Evolutionary conservation across 192 early-diverging fungal genomes (phyloP).

Genomic region (Gryganskiella cystojenkinii): DNA sequence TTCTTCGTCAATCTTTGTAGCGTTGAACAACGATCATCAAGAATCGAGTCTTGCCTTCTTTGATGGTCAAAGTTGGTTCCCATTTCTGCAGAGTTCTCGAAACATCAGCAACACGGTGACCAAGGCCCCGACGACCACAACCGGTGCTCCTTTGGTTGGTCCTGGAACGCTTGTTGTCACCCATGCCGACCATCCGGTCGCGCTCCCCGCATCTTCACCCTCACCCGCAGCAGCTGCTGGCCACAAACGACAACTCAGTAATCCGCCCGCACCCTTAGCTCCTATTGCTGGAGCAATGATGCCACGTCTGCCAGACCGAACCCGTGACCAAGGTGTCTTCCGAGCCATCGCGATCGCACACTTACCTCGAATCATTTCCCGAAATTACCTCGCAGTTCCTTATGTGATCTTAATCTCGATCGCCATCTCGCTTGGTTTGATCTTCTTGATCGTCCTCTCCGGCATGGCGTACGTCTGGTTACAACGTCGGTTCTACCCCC

Average conservation of each 20-base stretch:
- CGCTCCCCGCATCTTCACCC: background rate
- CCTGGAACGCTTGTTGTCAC: background rate
- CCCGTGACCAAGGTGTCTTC: slow-evolving; percentile 42
- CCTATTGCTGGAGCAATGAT: background rate
- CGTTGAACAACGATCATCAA: slow-evolving; percentile 20
- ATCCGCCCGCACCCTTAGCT: background rate
- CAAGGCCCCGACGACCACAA: too few species aligned
- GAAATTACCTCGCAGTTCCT: slow-evolving; percentile 57
- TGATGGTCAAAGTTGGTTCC: slow-evolving; percentile 61
- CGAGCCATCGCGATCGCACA: slow-evolving; percentile 43
- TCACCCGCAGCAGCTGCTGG: background rate
- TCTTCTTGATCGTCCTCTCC: slow-evolving; percentile 68
- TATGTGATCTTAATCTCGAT: slow-evolving; percentile 77
- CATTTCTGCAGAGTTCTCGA: slow-evolving; percentile 50
- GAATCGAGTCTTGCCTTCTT: slow-evolving; percentile 57
- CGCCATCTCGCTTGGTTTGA: slow-evolving; percentile 72
- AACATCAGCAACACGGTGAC: slow-evolving; percentile 20
- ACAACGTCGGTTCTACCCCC: slow-evolving; percentile 1
- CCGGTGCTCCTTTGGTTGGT: background rate
- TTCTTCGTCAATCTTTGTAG: background rate
- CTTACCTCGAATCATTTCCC: slow-evolving; percentile 27
- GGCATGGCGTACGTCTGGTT: slow-evolving; percentile 63
- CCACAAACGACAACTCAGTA: background rate
- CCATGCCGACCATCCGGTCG: background rate
- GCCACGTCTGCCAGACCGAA: background rate